Conservation (phyloP, 371 early-diverging fungal species). For the Mortierella sp. region DNA sequence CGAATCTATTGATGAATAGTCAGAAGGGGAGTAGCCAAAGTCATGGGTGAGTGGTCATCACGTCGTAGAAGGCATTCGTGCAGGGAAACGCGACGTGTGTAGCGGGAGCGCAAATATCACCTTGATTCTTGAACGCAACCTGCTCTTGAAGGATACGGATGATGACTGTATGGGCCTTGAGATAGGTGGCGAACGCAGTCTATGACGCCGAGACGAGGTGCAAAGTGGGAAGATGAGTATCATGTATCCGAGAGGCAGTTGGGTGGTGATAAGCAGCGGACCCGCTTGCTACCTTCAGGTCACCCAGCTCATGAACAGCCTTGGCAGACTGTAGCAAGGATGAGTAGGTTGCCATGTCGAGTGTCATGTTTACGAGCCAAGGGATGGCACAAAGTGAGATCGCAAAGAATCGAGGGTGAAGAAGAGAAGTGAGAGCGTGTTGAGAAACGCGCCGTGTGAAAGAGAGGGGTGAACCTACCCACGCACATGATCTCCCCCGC, state of each 20-base stretch:
- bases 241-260: background rate
- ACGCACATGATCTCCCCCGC: too few species aligned
- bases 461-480: too few species aligned
- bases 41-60: too few species aligned
- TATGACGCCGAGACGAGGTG: background rate
- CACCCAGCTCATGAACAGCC: slow-evolving; percentile 32
- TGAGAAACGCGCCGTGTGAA: too few species aligned
- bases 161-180: slow-evolving; percentile 27
- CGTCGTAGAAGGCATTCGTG: too few species aligned
- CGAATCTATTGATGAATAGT: slow-evolving; percentile 9
- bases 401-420: background rate
- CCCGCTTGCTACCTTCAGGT: slow-evolving; percentile 29
- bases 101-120: slow-evolving; percentile 3
- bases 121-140: slow-evolving; percentile 30
- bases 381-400: background rate
- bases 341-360: slow-evolving; percentile 25
- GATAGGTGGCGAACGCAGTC: slow-evolving; percentile 35
- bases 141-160: slow-evolving; percentile 23
- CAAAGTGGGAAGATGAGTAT: too few species aligned
- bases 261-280: background rate
- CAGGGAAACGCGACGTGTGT: too few species aligned
- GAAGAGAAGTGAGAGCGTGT: background rate
- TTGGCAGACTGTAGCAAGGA: slow-evolving; percentile 34
- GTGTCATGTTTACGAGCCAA: slow-evolving; percentile 5
- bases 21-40: too few species aligned